Conservation (phyloP, 192 early-diverging fungal species). For the Backusella sp. region DNA sequence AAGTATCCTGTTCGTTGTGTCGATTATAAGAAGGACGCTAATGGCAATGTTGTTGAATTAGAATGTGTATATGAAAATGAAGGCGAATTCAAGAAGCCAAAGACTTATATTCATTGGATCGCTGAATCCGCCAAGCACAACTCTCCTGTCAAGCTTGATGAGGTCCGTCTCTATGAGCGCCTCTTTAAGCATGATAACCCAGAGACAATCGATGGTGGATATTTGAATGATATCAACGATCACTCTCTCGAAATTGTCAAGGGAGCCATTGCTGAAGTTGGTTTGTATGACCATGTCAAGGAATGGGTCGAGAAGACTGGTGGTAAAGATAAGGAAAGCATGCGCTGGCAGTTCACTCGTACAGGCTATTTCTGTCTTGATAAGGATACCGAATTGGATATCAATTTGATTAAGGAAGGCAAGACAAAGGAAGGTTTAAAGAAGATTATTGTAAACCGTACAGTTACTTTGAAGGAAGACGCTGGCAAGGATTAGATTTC, state of each 20-base stretch:
- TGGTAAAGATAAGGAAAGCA: slow-evolving; percentile 71
- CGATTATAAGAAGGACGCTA: slow-evolving; percentile 69
- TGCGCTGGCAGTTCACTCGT: slow-evolving; percentile 91
- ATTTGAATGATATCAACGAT: slow-evolving; percentile 83
- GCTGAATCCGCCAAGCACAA: slow-evolving; percentile 79
- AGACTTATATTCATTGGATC: slow-evolving; percentile 99
- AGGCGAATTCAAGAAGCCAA: slow-evolving; percentile 73
- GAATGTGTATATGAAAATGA: slow-evolving; percentile 78
- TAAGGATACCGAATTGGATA: slow-evolving; percentile 74
- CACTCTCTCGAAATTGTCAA: slow-evolving; percentile 70
- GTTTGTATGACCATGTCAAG: slow-evolving; percentile 68
- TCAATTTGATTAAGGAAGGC: slow-evolving; percentile 56
- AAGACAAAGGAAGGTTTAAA: slow-evolving; percentile 49
- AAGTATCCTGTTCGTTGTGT: slow-evolving; percentile 87
- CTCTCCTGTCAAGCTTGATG: slow-evolving; percentile 80
- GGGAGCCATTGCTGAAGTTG: slow-evolving; percentile 80
- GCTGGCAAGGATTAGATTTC: slow-evolving; percentile 46
- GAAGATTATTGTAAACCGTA: slow-evolving; percentile 60
- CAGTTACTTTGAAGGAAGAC: slow-evolving; percentile 72
- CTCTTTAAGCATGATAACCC: slow-evolving; percentile 94
- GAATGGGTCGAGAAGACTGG: slow-evolving; percentile 55
- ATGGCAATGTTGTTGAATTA: slow-evolving; percentile 83
- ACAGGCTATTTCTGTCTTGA: slow-evolving; percentile 99
- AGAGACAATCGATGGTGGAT: slow-evolving; percentile 84
- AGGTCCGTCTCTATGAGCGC: slow-evolving; percentile 82